Evolutionary conservation across 768 basidiomycete genomes (phyloP), one percentile per base, ranked within the genome.

Genomic region (Neoboletus magnificus): DNA sequence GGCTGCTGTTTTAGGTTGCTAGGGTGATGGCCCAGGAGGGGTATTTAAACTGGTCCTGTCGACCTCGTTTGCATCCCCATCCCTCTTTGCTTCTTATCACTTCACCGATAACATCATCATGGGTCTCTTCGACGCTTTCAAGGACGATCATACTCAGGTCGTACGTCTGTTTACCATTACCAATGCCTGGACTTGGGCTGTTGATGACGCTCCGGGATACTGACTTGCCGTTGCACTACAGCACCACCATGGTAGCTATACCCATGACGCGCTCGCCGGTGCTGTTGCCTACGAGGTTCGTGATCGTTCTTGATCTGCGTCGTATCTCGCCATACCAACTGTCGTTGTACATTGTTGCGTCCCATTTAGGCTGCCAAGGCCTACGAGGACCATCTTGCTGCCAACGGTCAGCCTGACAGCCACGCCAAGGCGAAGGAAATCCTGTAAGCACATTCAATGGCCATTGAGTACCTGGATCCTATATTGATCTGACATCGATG

Each of bases 401-500:
- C 0, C n/a, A 57, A 65, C 1, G 68, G 67, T 32, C 18, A 55
- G n/a, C 68, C 66, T 30, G 52, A 52, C 13, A 37, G 1, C 7
- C 66, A 70, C 15, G 66, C 65, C 32, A 7, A 42, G 50, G 67
- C 68, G 41, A 61, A 70, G 45, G 58, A 65, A 20, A 0, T 69
- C 18, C 0, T 60, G 66, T 64, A 29, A 52, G 66, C n/a, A 22
- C n/a, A 7, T 9, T 6, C 4, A 4, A 43, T 44, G 5, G 6
- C 40, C 22, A 2, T 25, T 1, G 15, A 47, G 25, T 29, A 5
- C n/a, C 7, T 4, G 4, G 16, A 16, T 32, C 6, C 1, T 13
- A 12, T 47, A 1, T 29, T 45, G 10, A 54, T 36, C 15, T 52
- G 16, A 61, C 11, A 15, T 46, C 6, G 15, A 37, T 23, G 5